Percentiles rank a stretch among this genome's conserved stretches.
These are phyloP conservation scores for Epichloe elymi DNA, from an alignment of 2,329 filamentous ascomycete species.

Conservation along the genomic window DNA sequence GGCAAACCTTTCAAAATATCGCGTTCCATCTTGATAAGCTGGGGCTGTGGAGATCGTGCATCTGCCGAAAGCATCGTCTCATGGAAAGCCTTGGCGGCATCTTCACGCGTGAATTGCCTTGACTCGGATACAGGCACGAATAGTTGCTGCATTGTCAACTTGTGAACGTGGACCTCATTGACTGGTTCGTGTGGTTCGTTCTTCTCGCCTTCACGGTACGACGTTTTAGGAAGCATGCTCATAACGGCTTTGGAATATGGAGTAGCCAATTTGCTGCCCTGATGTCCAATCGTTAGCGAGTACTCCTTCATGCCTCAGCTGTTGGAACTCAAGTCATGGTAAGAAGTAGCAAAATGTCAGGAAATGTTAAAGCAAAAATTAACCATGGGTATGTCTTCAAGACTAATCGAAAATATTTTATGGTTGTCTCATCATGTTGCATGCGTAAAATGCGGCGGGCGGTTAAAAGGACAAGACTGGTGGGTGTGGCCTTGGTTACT, in stretches of 20 bases:
- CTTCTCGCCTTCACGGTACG: slow-evolving; percentile 38
- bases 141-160: slow-evolving; percentile 48
- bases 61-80: slow-evolving; percentile 47
- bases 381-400: slow-evolving; percentile 95
- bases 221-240: slow-evolving; percentile 65
- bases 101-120: slow-evolving; percentile 47
- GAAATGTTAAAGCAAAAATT: slow-evolving; percentile 19
- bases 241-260: slow-evolving; percentile 68
- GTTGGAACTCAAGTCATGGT: background rate
- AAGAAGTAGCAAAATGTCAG: slow-evolving; percentile 22
- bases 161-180: slow-evolving; percentile 52
- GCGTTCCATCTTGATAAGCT: slow-evolving; percentile 44
- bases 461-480: slow-evolving; percentile 7
- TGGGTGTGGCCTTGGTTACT: slow-evolving; percentile 22
- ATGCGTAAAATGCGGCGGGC: background rate
- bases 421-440: slow-evolving; percentile 44
- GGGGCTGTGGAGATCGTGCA: slow-evolving; percentile 46
- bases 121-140: slow-evolving; percentile 52
- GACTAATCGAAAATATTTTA: slow-evolving; percentile 89
- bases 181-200: slow-evolving; percentile 41
- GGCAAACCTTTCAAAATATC: slow-evolving; percentile 27
- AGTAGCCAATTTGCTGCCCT: slow-evolving; percentile 66
- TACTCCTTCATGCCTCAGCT: background rate
- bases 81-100: slow-evolving; percentile 53
- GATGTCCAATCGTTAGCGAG: slow-evolving; percentile 2